phyloP scores from a whole-genome alignment of 2,329 filamentous ascomycete genomes.

The Aquanectria penicillioides region DNA sequence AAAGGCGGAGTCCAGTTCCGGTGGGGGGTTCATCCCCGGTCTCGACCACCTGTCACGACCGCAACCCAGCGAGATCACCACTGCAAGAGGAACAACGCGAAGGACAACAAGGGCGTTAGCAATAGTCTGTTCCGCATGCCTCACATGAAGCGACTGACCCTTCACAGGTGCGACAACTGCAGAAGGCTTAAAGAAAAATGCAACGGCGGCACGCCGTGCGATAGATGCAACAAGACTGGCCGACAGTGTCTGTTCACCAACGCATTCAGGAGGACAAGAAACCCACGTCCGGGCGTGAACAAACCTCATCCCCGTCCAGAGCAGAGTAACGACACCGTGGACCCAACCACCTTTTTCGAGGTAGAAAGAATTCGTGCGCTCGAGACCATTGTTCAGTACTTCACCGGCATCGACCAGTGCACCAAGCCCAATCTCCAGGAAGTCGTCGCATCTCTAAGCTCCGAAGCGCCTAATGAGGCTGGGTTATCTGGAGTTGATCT shows the following conservation, averaged over 20 bases:
- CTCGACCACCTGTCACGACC: background rate
- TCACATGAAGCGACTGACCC: background rate
- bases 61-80: background rate
- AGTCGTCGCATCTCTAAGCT: background rate
- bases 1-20: no score
- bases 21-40: background rate
- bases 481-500: background rate
- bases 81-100: background rate
- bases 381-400: conserved; percentile 30
- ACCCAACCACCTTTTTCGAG: conserved; percentile 23
- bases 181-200: conserved; percentile 36
- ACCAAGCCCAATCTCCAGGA: conserved; percentile 16
- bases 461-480: background rate
- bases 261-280: conserved; percentile 21
- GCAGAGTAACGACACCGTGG: no score
- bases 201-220: conserved; percentile 27
- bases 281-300: background rate
- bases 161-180: conserved; percentile 33
- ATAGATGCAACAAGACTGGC: conserved; percentile 31
- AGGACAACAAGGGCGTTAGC: background rate
- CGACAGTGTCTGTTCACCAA: conserved; percentile 28
- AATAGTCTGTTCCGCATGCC: background rate
- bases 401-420: conserved; percentile 28
- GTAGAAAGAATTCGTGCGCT: conserved; percentile 29
- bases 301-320: background rate